Evolutionary conservation across 257 asterid genomes (phyloP).

Genomic region (Verbena officinalis): DNA sequence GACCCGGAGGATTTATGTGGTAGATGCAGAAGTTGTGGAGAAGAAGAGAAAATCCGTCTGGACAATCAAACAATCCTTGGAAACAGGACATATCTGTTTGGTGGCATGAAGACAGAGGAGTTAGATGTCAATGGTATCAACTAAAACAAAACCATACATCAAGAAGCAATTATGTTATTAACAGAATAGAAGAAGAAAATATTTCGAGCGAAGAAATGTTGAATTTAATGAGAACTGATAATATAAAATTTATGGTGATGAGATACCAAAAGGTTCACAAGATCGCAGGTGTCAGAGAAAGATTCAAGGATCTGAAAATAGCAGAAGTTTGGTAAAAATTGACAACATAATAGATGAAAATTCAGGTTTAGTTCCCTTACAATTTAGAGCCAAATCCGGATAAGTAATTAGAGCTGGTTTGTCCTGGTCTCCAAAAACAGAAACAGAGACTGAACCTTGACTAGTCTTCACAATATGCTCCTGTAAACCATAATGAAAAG

Average conservation of each 20-base stretch:
- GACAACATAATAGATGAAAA: slow-evolving; percentile 12
- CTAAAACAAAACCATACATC: slow-evolving; percentile 24
- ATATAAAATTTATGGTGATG: slow-evolving; percentile 6
- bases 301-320: slow-evolving; percentile 20
- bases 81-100: slow-evolving; percentile 70
- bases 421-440: slow-evolving; percentile 90
- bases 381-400: slow-evolving; percentile 93
- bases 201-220: not conserved
- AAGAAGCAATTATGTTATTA: not conserved
- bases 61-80: slow-evolving; percentile 69
- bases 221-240: not conserved
- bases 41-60: slow-evolving; percentile 70
- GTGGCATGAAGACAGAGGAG: slow-evolving; percentile 38
- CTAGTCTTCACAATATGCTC: slow-evolving; percentile 90
- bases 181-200: not conserved
- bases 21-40: slow-evolving; percentile 80
- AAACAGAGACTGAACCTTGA: slow-evolving; percentile 76
- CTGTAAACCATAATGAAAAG: slow-evolving; percentile 50
- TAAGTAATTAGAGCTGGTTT: slow-evolving; percentile 94
- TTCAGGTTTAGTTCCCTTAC: slow-evolving; percentile 51
- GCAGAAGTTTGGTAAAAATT: slow-evolving; percentile 18
- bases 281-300: slow-evolving; percentile 19
- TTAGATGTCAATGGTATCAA: slow-evolving; percentile 33
- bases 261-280: slow-evolving; percentile 6
- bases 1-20: slow-evolving; percentile 79